These are phyloP conservation scores for Aegilops umbellulata DNA, from an alignment of 176 grass and related monocot genomes.

Conservation along the genomic window DNA sequence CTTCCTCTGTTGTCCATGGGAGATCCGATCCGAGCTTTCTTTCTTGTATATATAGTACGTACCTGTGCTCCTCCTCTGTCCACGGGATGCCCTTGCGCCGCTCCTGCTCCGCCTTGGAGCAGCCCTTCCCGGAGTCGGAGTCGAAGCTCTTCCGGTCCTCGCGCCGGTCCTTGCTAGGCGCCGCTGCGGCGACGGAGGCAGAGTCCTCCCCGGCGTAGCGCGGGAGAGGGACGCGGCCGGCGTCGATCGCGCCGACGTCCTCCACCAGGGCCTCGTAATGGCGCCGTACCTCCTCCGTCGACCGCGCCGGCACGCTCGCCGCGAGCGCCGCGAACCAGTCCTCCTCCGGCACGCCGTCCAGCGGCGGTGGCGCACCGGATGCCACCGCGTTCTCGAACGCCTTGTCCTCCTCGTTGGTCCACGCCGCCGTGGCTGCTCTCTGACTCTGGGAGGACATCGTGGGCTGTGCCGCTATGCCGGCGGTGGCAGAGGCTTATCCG, in stretches of 20 bases:
- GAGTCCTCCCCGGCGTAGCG: constrained; percentile 50
- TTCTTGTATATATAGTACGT: background rate
- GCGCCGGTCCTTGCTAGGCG: background rate
- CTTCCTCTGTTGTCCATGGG: background rate
- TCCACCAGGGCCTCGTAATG: constrained; percentile 85
- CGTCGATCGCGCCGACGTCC: constrained; percentile 86
- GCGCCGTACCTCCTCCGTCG: constrained; percentile 60
- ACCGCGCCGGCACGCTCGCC: constrained; percentile 52
- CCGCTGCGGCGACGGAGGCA: rapidly evolving
- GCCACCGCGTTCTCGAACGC: constrained; percentile 91
- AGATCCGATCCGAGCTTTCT: background rate
- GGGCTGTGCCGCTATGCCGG: background rate
- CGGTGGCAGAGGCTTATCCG: background rate
- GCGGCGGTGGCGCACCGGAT: constrained; percentile 23
- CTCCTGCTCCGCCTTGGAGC: constrained; percentile 92
- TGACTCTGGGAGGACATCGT: constrained; percentile 32
- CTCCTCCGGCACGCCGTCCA: constrained; percentile 34
- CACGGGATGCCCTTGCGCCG: constrained; percentile 94
- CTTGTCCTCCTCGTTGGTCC: constrained; percentile 89
- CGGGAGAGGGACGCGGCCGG: constrained; percentile 63
- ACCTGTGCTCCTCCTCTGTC: constrained; percentile 99
- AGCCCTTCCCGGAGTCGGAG: constrained; percentile 53
- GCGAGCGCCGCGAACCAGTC: constrained; percentile 59
- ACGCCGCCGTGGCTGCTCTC: constrained; percentile 20
- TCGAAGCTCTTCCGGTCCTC: constrained; percentile 47